Base-by-base conservation (phyloP, 371 early-diverging fungal species). In the Mucor indicus region DNA sequence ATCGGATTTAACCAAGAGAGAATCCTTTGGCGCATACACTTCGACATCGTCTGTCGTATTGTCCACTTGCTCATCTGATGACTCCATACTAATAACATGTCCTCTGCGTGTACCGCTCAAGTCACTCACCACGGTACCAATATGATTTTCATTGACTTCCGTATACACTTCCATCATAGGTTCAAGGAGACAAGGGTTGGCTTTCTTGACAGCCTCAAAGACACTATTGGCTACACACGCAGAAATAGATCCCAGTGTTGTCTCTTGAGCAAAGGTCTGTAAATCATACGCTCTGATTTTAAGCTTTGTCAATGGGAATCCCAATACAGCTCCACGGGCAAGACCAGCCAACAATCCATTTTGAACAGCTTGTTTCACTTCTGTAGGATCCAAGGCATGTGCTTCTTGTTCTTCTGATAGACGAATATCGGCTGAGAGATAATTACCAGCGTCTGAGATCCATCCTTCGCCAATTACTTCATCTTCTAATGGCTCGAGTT, bases 81-180 rank as follows among this genome's bases (percentile, higher is more conserved):
- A 57, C 22, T 75, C 72, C 2, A 70, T 23, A 0, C 75, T 64
- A 29, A 76, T 57, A 6, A 97, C 83, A 17, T 84, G 80, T 19
- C 90, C 96, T 27, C 90, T 68, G 4, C 95, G 78, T 5, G 78
- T 77, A 2, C 84, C 87, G n/a, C 81, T 86, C 27, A 97, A 56
- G 55, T 96, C 94, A 35, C 86, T 76, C 2, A 92, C 75, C 7
- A 95, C 88, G 2, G 67, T 59, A 4, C 98, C 98, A 10, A 95
- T 79, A 57, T 85, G 72, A 22, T 76, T 63, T 42, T 83, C 87
- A 1, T 87, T 83, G 9, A 91, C 85, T 29, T 76, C 69, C 5
- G 96, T 80, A 10, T 65, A 57, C 0, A 93, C 84, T 33, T 83
- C 76, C 88, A 96, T 95, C 55, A 94, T 78, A 9, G 98, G 98